phyloP scores from a whole-genome alignment of 73 alveolate species.

The Effrenium voratum region DNA sequence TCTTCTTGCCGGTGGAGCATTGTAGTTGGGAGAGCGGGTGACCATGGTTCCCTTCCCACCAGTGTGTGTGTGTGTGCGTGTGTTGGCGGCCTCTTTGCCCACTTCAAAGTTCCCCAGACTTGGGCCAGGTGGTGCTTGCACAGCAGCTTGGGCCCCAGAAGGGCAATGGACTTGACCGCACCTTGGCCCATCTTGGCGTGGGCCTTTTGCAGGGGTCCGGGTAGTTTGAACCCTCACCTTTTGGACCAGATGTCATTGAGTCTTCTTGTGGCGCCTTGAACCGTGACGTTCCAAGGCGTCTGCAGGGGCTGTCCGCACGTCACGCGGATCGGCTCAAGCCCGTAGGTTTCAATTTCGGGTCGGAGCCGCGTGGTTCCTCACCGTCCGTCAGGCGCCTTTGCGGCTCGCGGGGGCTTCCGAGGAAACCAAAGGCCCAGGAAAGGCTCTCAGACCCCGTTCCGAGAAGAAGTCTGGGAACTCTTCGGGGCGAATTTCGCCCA shows the following conservation, averaged over 20 bases:
- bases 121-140: slow-evolving; percentile 31
- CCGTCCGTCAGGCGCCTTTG: no score
- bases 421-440: no score
- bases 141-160: slow-evolving; percentile 38
- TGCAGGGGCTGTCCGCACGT: background rate
- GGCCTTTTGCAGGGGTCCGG: background rate
- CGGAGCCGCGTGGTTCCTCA: no score
- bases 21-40: no score
- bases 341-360: background rate
- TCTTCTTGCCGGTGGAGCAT: no score
- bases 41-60: no score
- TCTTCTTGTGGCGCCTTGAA: background rate
- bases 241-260: background rate
- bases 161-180: no score
- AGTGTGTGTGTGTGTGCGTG: background rate
- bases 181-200: background rate
- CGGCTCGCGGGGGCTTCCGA: no score
- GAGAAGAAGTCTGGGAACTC: no score
- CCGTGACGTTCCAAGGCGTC: background rate
- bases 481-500: no score
- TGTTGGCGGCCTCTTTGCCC: background rate
- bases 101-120: background rate
- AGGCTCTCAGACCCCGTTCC: no score
- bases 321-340: background rate
- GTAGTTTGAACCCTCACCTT: background rate